phyloP scores from a whole-genome alignment of 2,329 filamentous ascomycete genomes.

The Hypoxylon sp. region DNA sequence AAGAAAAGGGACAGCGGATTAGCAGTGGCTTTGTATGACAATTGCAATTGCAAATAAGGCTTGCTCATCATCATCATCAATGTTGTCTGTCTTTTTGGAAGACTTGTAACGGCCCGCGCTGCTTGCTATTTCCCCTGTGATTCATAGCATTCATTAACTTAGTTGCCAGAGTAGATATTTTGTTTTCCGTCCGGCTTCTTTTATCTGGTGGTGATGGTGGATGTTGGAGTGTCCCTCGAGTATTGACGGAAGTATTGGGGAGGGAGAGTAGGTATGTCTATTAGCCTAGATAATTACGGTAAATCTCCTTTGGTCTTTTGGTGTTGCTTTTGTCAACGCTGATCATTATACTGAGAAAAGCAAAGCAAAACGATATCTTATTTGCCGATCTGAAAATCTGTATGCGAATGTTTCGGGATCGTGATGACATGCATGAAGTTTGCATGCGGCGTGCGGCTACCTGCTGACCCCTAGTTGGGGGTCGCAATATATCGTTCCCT shows the following conservation, averaged over 20 bases:
- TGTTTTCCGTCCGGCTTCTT: conserved; percentile 1
- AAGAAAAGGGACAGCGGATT: conserved; percentile 40
- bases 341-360: neutral
- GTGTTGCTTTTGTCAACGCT: neutral
- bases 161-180: conserved; percentile 24
- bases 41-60: conserved; percentile 41
- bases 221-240: neutral
- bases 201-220: neutral
- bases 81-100: conserved; percentile 31
- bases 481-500: conserved; percentile 15
- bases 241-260: neutral
- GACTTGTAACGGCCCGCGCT: conserved; percentile 38
- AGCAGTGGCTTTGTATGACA: conserved; percentile 41
- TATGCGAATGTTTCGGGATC: conserved; percentile 6
- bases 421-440: conserved; percentile 13
- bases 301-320: neutral
- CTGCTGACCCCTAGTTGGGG: conserved; percentile 12
- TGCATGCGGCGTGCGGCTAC: conserved; percentile 22
- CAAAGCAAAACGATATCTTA: neutral
- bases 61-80: conserved; percentile 28
- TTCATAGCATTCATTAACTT: conserved; percentile 42
- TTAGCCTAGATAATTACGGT: neutral
- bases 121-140: conserved; percentile 32
- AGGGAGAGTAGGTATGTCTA: neutral
- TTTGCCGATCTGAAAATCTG: neutral